These are phyloP conservation scores for Pelargonium citronellum DNA, from an alignment of 441 rosid species.

Conservation along the genomic window DNA sequence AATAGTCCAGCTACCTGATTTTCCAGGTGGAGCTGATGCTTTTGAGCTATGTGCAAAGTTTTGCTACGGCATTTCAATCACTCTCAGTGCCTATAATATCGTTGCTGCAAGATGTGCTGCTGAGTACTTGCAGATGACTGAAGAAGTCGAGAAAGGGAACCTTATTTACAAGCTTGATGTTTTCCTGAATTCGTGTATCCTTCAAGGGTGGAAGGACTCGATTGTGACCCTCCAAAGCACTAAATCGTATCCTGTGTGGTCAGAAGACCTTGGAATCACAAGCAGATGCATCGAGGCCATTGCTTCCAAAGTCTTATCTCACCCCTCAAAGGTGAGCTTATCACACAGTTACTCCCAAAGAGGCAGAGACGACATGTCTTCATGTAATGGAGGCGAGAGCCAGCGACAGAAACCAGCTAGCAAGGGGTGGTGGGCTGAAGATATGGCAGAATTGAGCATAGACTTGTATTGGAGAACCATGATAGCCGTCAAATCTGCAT, in stretches of 20 bases:
- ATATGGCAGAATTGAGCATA: constrained; percentile 58
- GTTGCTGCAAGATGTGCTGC: constrained; percentile 62
- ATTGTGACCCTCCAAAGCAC: constrained; percentile 56
- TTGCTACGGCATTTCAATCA: constrained; percentile 39
- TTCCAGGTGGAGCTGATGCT: constrained; percentile 60
- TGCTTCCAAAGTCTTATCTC: constrained; percentile 45
- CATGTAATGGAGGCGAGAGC: constrained; percentile 43
- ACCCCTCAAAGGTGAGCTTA: constrained; percentile 57
- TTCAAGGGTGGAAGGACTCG: constrained; percentile 65
- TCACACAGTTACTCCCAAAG: constrained; percentile 80
- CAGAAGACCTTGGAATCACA: constrained; percentile 61
- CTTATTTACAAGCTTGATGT: constrained; percentile 62
- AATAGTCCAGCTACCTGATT: constrained; percentile 50
- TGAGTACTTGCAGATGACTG: constrained; percentile 64
- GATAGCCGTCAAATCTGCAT: constrained; percentile 62
- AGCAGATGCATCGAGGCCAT: constrained; percentile 64
- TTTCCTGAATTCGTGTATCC: constrained; percentile 58
- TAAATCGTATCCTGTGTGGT: constrained; percentile 49
- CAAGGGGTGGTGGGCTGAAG: constrained; percentile 77
- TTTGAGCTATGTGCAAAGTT: constrained; percentile 47
- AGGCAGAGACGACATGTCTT: constrained; percentile 49
- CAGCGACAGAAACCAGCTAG: too few relatives aligned
- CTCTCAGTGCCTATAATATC: constrained; percentile 62
- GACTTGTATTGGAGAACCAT: constrained; percentile 69
- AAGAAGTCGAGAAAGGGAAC: constrained; percentile 73